Evolutionary conservation across 2,329 filamentous ascomycete genomes (phyloP), one percentile per base, ranked within the genome.

Genomic region (Pestalotiopsis sp.): DNA sequence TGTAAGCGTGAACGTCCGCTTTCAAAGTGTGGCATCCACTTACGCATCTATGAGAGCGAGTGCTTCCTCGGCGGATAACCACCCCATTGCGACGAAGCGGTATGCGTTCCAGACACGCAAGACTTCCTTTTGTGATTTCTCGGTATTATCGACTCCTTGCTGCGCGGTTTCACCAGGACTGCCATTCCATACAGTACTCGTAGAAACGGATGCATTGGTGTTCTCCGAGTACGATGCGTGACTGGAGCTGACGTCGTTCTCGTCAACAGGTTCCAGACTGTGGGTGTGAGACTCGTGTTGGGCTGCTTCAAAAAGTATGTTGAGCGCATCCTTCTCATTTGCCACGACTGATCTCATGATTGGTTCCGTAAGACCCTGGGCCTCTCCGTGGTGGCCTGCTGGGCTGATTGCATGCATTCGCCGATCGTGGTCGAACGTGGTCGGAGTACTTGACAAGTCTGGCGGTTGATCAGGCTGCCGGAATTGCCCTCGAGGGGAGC

Each of bases 321-420:
- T 85, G 45, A 87, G 72, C 4, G 85, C 85, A 77, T 87, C 85
- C 65, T 85, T 87, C 12, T 84, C 84, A 68, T 83, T 87, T 0
- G 85, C 85, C 3, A 87, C 85, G 9, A 87, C 83, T 0, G 81
- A 84, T 61, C 82, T 76, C 76, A 85, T 82, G 23, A 85, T 68
- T 25, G 68, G 69, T 3, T 69, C 69, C 1, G 70, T 11, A 14
- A 64, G 31, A 13, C 31, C 61, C 3, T 27, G 5, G 17, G 61
- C 20, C 17, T n/a, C 20, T 39, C 36, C 14, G 14, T 36, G 20
- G 58, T 64, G 36, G 25, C 25, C 20, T 14, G 12, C 20, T 20
- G 14, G 5, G 56, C 56, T 58, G 17, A 58, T 17, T 58, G 4
- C n/a, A 11, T 14, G 56, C 25, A 12, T 4, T 27, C n/a, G 14